Base-by-base conservation (phyloP, 345 rosid genomes). In the rapeseed (Brassica napus) region DNA sequence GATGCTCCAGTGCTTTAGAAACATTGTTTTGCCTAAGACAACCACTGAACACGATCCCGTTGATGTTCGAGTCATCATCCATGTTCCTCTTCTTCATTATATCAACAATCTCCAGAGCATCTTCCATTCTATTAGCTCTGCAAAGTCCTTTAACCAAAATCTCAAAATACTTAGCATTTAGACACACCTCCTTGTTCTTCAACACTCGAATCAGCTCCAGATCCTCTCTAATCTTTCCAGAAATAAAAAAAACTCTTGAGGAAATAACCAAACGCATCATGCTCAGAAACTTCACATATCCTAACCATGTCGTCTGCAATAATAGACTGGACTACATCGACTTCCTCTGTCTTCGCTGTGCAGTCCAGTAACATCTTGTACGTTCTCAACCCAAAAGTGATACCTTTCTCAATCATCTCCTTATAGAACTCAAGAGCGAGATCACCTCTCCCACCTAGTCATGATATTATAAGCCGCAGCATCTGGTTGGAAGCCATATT, bases 141-240 rank as follows among this genome's bases (percentile, higher is more conserved):
- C 93, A 86, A 59, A 93, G 84, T 64, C 98, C 98, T 83, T 84
- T 89, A 54, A 88, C 86, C 84, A 93, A 83, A 73, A 83, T 90
- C 84, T 87, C 86, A 23, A 88, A 90, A 84, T 81, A 87, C 66
- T 82, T 86, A 26, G 61, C n/a, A 71, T 82, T 86, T 5, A 91
- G 65, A n/a, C 81, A 42, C 31, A 84, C 55, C 14, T 79, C 83
- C 77, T 86, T 90, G 65, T 69, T 83, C 70, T 89, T 91, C 14
- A 93, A 85, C 68, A 85, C 85, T 10, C 85, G 88, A 72, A 91
- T 87, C 74, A 89, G 75, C 74, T 85, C 90, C 74, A 93, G 61
- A 35, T 92, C 95, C 69, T 91, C 98, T 78, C 71, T 88, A 16
- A 93, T 86, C 82, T 85, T 90, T 77, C 91, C 89, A 5, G 92